A percentile compares a stretch with the other conserved stretches of the same genome.
phyloP scores from a whole-genome alignment of 192 early-diverging fungal species.

The Coemansia sp. region DNA sequence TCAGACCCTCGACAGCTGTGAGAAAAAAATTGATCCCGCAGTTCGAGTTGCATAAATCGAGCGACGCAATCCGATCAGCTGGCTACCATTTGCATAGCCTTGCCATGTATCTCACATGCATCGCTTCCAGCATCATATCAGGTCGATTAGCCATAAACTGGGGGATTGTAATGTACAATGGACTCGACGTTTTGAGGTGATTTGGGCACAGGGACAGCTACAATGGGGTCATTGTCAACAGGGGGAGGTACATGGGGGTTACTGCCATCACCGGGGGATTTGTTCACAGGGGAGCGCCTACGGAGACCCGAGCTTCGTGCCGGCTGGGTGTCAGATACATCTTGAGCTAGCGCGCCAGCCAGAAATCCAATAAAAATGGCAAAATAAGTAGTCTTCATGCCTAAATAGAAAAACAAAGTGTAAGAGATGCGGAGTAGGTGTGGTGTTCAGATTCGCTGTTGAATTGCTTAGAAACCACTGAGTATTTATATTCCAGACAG shows the following conservation, averaged over 20 bases:
- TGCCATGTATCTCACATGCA: constrained; percentile 25
- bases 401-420: background rate
- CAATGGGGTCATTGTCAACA: too few species aligned
- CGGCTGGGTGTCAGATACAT: background rate
- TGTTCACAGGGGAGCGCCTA: too few species aligned
- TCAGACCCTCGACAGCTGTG: background rate
- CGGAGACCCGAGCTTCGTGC: background rate
- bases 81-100: constrained; percentile 27
- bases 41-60: constrained; percentile 1
- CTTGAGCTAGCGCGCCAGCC: background rate
- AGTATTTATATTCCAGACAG: background rate
- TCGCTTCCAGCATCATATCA: constrained; percentile 27
- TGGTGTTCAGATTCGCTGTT: background rate
- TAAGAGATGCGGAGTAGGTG: background rate
- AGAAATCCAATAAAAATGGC: background rate
- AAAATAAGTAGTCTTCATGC: background rate
- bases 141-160: constrained; percentile 23
- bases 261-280: too few species aligned
- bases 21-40: background rate
- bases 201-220: too few species aligned
- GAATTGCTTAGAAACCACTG: background rate
- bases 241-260: background rate
- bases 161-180: background rate
- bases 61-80: background rate
- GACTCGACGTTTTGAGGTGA: too few species aligned